These are phyloP conservation scores for Arthroderma uncinatum DNA, from an alignment of 2,329 filamentous ascomycete species.

Conservation along the genomic window DNA sequence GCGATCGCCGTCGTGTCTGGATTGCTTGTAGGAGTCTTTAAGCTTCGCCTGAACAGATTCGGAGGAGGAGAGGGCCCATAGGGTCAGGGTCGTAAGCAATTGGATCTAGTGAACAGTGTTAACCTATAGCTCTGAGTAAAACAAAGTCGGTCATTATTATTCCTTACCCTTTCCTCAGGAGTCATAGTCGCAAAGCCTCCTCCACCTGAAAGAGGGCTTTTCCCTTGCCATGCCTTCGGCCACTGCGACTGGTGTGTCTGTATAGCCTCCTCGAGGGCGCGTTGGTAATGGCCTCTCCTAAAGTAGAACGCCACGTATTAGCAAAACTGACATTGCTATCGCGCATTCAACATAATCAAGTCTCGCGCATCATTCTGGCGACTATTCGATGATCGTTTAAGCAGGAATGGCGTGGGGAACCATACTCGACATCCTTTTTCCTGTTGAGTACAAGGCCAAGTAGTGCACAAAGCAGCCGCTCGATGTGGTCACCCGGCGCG, in stretches of 20 bases:
- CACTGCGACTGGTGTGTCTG: constrained; percentile 77
- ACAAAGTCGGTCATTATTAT: background rate
- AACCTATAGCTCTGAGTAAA: background rate
- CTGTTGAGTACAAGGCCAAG: constrained; percentile 82
- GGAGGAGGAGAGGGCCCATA: constrained; percentile 85
- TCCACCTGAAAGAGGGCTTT: constrained; percentile 71
- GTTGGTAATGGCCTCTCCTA: constrained; percentile 83
- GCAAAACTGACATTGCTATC: background rate
- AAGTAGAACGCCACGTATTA: constrained; percentile 12
- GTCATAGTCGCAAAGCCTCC: constrained; percentile 73
- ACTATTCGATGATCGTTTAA: background rate
- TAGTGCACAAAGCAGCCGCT: constrained; percentile 80
- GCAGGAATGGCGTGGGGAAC: constrained; percentile 20
- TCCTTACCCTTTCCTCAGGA: constrained; percentile 62
- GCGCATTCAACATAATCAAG: background rate
- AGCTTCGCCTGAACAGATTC: constrained; percentile 71
- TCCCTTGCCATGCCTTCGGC: constrained; percentile 69
- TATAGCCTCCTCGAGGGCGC: constrained; percentile 88
- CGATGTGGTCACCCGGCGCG: constrained; percentile 70
- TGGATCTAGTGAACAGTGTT: constrained; percentile 49
- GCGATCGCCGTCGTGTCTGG: constrained; percentile 61
- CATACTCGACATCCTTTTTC: constrained; percentile 98
- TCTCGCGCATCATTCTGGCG: background rate
- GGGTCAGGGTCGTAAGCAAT: constrained; percentile 67
- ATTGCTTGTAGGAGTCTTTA: constrained; percentile 78